phyloP scores from a whole-genome alignment of 768 basidiomycete species.

The Zangia roseola region DNA sequence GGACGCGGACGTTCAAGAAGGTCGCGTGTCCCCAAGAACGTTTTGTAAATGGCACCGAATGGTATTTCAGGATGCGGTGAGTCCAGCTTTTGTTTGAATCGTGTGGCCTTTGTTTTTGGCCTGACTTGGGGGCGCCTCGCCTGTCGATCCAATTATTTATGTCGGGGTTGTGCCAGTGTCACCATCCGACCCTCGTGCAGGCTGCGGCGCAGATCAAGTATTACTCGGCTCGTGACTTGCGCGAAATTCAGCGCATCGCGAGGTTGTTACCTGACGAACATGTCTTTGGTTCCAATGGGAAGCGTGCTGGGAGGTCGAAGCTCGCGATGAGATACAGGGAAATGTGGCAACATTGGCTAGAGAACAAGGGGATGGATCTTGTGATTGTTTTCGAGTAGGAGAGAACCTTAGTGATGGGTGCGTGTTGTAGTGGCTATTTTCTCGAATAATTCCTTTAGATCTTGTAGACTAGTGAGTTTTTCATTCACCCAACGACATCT shows the following conservation, averaged over 20 bases:
- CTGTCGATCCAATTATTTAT: not conserved
- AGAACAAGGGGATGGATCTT: conserved; percentile 33
- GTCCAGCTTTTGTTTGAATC: conserved; percentile 10
- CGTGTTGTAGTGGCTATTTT: not conserved
- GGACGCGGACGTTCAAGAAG: conserved; percentile 21
- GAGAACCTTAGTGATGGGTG: not conserved
- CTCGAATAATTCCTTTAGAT: not conserved
- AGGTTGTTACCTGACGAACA: conserved; percentile 37
- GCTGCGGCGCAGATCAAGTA: conserved; percentile 34
- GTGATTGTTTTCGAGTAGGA: conserved; percentile 35
- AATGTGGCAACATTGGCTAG: conserved; percentile 42
- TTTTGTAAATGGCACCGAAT: conserved; percentile 50
- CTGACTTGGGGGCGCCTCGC: not conserved
- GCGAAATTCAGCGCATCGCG: conserved; percentile 42
- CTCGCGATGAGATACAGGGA: conserved; percentile 30
- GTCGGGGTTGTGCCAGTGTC: conserved; percentile 24
- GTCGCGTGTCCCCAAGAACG: conserved; percentile 31
- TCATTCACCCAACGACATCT: too few species aligned
- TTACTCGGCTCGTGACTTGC: conserved; percentile 38
- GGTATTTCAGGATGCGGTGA: conserved; percentile 41
- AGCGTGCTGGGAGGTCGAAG: conserved; percentile 3
- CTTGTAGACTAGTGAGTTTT: not conserved
- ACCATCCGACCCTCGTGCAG: conserved; percentile 36
- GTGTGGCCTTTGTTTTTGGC: not conserved
- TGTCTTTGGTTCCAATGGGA: conserved; percentile 27